phyloP scores from a whole-genome alignment of 164 flowering plant species.

The Chimonanthus salicifolius region DNA sequence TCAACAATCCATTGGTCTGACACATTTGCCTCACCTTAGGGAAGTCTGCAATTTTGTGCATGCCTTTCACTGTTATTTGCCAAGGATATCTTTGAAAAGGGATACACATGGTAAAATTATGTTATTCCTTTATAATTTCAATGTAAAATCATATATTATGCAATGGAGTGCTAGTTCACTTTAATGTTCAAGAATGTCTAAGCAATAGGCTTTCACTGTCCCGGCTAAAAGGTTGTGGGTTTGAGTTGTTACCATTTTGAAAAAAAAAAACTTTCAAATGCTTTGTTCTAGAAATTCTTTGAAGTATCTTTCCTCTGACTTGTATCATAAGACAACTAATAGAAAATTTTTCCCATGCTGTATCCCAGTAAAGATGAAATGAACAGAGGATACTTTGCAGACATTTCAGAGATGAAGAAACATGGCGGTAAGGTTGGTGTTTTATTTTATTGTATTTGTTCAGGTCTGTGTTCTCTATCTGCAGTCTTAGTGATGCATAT shows the following conservation, averaged over 20 bases:
- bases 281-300: background rate
- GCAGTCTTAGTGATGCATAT: background rate
- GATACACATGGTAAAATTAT: too few species aligned
- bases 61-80: too few species aligned
- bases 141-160: too few species aligned
- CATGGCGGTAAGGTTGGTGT: slow-evolving; percentile 89
- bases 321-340: background rate
- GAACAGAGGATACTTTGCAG: slow-evolving; percentile 92
- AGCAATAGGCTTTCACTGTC: too few species aligned
- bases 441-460: background rate
- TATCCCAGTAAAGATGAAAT: slow-evolving; percentile 92
- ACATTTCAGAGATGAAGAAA: slow-evolving; percentile 65
- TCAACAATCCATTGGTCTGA: too few species aligned
- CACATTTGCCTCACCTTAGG: too few species aligned
- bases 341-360: slow-evolving; percentile 14
- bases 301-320: background rate
- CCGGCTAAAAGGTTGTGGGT: too few species aligned
- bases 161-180: background rate
- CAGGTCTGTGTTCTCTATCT: background rate
- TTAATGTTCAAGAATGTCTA: background rate
- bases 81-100: too few species aligned
- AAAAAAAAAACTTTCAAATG: too few species aligned
- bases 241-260: too few species aligned
- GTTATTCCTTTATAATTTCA: too few species aligned
- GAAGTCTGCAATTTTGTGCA: too few species aligned